Percentiles rank a stretch among this genome's conserved stretches.
Conservation (phyloP, 306 rosid species). For the Begonia masoniana region DNA sequence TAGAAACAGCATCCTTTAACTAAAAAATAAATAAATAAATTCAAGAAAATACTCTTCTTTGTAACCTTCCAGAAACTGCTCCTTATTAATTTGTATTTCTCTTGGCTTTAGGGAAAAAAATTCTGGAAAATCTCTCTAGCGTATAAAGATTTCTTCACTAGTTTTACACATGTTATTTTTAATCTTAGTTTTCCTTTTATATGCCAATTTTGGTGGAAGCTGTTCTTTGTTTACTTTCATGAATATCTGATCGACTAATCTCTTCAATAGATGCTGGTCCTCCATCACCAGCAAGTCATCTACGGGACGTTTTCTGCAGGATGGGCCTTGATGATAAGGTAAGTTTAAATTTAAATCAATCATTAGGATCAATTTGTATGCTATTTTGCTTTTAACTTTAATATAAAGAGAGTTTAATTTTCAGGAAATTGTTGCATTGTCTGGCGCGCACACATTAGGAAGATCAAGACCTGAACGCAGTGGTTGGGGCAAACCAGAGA, state of each 20-base stretch:
- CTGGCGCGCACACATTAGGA: conserved; percentile 95
- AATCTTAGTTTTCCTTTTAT: neutral
- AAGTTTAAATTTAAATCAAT: conserved; percentile 2
- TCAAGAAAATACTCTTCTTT: no score
- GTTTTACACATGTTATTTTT: neutral
- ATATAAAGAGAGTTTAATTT: conserved; percentile 7
- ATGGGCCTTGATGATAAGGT: conserved; percentile 95
- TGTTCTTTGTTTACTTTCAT: neutral
- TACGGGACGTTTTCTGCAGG: conserved; percentile 83
- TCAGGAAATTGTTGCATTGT: conserved; percentile 95
- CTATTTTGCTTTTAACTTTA: no score
- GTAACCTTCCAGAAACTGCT: no score
- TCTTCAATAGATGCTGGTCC: conserved; percentile 72
- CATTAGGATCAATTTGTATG: no score
- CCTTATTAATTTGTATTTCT: no score
- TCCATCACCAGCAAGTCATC: conserved; percentile 91
- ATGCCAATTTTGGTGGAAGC: no score
- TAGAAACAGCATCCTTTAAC: no score
- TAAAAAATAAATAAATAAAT: no score
- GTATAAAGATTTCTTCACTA: no score
- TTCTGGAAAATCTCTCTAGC: no score
- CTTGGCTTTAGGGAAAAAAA: no score
- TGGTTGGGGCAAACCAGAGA: conserved; percentile 99
- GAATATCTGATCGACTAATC: conserved; percentile 6
- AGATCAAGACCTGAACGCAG: conserved; percentile 94